These are phyloP conservation scores for Amniculicola lignicola DNA, from an alignment of 495 filamentous ascomycete genomes.

Conservation along the genomic window DNA sequence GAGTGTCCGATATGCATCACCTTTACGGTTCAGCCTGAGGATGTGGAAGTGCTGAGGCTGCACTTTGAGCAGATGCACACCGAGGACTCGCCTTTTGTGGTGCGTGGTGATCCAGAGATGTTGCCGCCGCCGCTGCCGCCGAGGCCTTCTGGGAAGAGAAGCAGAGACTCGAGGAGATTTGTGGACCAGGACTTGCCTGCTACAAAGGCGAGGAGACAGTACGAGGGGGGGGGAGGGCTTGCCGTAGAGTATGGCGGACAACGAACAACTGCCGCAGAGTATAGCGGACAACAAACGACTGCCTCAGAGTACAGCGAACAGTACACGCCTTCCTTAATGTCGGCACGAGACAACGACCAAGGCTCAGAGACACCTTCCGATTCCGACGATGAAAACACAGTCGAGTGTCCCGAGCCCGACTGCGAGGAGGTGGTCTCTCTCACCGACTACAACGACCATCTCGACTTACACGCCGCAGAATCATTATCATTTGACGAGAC, in stretches of 20 bases:
- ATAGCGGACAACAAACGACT: no score
- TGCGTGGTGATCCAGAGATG: constrained; percentile 36
- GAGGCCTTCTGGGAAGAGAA: constrained; percentile 15
- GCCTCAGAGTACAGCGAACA: no score
- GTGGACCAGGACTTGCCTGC: no score
- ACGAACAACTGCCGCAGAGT: no score
- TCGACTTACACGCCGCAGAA: constrained; percentile 70
- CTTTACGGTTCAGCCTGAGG: constrained; percentile 46
- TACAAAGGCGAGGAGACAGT: no score
- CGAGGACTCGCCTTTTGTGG: constrained; percentile 54
- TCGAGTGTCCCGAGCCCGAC: constrained; percentile 65
- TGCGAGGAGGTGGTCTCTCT: constrained; percentile 67
- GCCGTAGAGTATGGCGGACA: no score
- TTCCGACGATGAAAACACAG: constrained; percentile 49
- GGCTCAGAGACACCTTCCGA: constrained; percentile 25
- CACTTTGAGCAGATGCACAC: constrained; percentile 60
- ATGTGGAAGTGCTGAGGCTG: constrained; percentile 50
- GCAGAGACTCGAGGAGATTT: not conserved
- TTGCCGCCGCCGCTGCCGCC: constrained; percentile 15
- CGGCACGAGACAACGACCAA: not conserved
- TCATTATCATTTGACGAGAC: constrained; percentile 51
- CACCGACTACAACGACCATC: constrained; percentile 63
- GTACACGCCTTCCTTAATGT: not conserved
- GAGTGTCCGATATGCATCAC: constrained; percentile 57
- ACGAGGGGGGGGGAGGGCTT: no score